These are phyloP conservation scores for Albizia julibrissin DNA, from an alignment of 306 rosid genomes.

Conservation along the genomic window DNA sequence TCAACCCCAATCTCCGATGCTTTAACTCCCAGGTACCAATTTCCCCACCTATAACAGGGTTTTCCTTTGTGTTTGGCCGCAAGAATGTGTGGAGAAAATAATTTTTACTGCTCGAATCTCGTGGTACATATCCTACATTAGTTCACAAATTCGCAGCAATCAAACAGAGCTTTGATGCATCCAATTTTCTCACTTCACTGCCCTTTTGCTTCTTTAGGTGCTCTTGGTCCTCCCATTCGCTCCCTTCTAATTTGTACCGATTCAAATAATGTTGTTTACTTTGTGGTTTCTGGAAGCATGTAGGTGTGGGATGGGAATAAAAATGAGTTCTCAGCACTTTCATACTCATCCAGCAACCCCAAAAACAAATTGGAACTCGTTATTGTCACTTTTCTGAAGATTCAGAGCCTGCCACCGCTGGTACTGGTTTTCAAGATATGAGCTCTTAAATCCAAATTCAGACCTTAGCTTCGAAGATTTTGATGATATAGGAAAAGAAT, in stretches of 20 bases:
- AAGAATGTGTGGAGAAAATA: conserved; percentile 1
- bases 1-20: neutral
- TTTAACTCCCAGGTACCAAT: conserved; percentile 19
- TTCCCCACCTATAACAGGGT: neutral
- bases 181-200: conserved; percentile 2
- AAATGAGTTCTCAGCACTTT: neutral
- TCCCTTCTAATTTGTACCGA: conserved; percentile 43
- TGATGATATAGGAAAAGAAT: neutral
- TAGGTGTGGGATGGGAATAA: neutral
- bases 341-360: neutral
- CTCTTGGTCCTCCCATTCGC: conserved; percentile 33
- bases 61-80: conserved; percentile 21
- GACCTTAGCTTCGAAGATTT: neutral
- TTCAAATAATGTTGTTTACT: neutral
- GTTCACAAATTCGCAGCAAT: neutral
- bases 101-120: neutral
- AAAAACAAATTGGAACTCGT: neutral
- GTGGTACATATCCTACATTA: neutral
- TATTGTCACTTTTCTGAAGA: neutral
- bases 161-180: neutral
- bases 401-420: neutral
- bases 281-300: neutral
- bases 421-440: neutral
- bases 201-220: conserved; percentile 25
- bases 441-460: neutral